Evolutionary conservation across 2,329 filamentous ascomycete species (phyloP).

Genomic region (Dothideomycetes sp.): DNA sequence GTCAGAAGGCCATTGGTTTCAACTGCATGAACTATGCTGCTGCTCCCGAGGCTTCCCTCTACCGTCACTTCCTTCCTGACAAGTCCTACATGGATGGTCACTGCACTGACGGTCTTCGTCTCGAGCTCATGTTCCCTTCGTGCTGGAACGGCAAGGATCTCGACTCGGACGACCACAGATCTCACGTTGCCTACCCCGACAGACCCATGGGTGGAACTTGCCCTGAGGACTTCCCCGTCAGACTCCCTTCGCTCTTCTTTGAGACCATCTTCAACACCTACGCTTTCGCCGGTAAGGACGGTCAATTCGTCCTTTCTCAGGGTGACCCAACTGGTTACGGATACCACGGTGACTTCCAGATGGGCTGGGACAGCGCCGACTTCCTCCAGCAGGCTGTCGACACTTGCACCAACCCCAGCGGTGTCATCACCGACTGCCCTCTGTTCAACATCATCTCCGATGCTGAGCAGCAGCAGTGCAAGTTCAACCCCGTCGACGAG

Average conservation of each 20-base stretch:
- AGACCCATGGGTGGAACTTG: constrained; percentile 69
- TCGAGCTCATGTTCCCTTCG: constrained; percentile 80
- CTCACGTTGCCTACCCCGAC: constrained; percentile 69
- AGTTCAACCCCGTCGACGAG: constrained; percentile 47
- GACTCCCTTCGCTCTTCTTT: constrained; percentile 68
- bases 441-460: constrained; percentile 62
- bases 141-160: constrained; percentile 72
- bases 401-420: constrained; percentile 62
- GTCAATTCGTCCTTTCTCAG: constrained; percentile 67
- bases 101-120: constrained; percentile 70
- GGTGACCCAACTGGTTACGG: constrained; percentile 69
- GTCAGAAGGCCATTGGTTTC: constrained; percentile 80
- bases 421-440: constrained; percentile 62
- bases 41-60: constrained; percentile 61
- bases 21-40: constrained; percentile 81
- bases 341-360: constrained; percentile 72
- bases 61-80: constrained; percentile 71
- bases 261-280: constrained; percentile 77
- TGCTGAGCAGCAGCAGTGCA: constrained; percentile 48
- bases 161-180: constrained; percentile 45
- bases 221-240: constrained; percentile 57
- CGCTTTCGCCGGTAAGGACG: constrained; percentile 51
- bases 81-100: constrained; percentile 72
- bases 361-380: constrained; percentile 57
- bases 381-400: constrained; percentile 66